Evolutionary conservation across 1,139 yeast species (phyloP).

Genomic region (Kurtzmaniella quercitrusa): DNA sequence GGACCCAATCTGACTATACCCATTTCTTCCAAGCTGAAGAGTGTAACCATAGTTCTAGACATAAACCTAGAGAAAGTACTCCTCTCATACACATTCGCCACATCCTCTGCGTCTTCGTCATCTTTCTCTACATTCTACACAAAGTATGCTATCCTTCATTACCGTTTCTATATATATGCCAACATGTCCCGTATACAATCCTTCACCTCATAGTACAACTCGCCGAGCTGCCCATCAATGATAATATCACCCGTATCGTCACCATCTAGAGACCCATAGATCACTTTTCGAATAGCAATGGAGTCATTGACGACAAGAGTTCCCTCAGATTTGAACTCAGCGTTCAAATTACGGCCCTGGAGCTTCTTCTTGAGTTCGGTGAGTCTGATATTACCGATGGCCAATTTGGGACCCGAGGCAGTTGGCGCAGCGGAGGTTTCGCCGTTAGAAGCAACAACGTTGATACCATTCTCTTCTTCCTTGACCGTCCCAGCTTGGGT

Average conservation of each 20-base stretch:
- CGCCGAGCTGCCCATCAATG: slow-evolving; percentile 78
- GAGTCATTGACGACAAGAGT: slow-evolving; percentile 78
- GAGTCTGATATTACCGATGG: slow-evolving; percentile 85
- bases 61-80: no score
- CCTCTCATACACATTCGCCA: background rate
- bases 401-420: slow-evolving; percentile 38
- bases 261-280: slow-evolving; percentile 34
- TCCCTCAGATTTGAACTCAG: slow-evolving; percentile 93
- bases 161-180: slow-evolving; percentile 55
- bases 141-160: background rate
- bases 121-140: background rate
- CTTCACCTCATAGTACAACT: slow-evolving; percentile 76
- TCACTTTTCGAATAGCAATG: slow-evolving; percentile 71
- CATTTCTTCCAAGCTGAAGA: no score
- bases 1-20: no score
- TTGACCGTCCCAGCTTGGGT: slow-evolving; percentile 2
- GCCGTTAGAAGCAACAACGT: background rate
- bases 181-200: slow-evolving; percentile 71
- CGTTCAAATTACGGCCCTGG: slow-evolving; percentile 55
- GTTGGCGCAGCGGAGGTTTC: slow-evolving; percentile 9
- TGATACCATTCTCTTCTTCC: background rate
- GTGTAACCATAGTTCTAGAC: no score
- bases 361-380: slow-evolving; percentile 74
- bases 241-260: slow-evolving; percentile 73
- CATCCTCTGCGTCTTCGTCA: background rate